phyloP scores from a whole-genome alignment of 345 rosid species.

The Citrus unshiu region DNA sequence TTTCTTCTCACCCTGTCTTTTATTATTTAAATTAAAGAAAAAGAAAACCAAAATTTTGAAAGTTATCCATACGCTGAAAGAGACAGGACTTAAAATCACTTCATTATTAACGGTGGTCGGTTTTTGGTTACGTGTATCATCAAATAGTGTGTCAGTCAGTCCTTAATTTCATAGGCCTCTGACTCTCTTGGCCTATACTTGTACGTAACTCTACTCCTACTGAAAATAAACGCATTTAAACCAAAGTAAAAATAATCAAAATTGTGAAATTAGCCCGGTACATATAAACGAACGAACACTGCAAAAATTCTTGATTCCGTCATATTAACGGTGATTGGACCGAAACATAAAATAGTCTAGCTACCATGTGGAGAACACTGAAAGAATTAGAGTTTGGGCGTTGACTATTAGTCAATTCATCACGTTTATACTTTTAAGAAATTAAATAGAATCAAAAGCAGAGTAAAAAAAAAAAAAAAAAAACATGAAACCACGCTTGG shows the following conservation, averaged over 20 bases:
- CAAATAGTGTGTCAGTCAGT: no score
- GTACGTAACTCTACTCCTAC: no score
- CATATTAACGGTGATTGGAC: no score
- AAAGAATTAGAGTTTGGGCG: neutral
- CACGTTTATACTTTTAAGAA: neutral
- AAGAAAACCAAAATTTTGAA: neutral
- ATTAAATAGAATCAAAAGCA: neutral
- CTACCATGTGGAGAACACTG: neutral
- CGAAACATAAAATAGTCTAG: neutral
- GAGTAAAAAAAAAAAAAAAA: no score
- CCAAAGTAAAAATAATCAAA: no score
- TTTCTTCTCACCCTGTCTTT: neutral
- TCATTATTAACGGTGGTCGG: neutral
- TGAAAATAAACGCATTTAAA: no score
- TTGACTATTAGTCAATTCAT: no score
- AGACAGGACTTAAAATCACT: neutral
- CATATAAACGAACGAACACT: no score
- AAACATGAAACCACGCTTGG: neutral
- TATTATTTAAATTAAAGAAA: neutral
- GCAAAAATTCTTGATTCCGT: no score
- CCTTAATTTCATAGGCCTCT: no score
- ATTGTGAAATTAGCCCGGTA: no score
- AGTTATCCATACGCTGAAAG: neutral
- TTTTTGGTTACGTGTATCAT: neutral
- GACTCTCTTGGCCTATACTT: neutral